Evolutionary conservation across 2,329 filamentous ascomycete genomes (phyloP).

Genomic region (Ophiostoma perfectum): DNA sequence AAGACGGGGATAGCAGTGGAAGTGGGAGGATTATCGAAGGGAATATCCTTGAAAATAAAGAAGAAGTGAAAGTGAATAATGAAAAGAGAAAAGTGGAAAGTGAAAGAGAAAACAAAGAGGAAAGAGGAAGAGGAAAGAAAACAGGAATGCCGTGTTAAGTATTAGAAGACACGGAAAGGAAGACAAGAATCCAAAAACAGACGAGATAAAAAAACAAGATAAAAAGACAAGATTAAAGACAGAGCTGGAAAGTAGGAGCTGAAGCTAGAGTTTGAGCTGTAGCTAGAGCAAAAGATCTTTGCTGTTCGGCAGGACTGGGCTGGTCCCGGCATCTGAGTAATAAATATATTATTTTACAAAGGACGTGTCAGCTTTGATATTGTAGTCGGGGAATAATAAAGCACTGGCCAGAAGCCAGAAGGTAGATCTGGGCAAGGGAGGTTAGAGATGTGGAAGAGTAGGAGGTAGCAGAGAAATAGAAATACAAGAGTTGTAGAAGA

Average conservation of each 20-base stretch:
- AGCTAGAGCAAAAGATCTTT: neutral
- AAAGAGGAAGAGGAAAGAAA: slow-evolving; percentile 8
- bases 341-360: slow-evolving; percentile 19
- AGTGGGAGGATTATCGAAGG: neutral
- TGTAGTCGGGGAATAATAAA: slow-evolving; percentile 23
- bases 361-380: slow-evolving; percentile 28
- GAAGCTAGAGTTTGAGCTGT: neutral
- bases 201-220: neutral
- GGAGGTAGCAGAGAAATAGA: neutral
- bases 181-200: neutral
- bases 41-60: neutral
- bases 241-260: neutral
- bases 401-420: neutral
- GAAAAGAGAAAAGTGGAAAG: slow-evolving; percentile 10
- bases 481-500: neutral
- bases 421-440: slow-evolving; percentile 12
- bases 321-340: slow-evolving; percentile 26
- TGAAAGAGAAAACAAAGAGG: neutral
- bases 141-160: neutral
- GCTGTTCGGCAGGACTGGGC: slow-evolving; percentile 6
- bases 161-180: neutral
- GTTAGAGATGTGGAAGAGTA: neutral
- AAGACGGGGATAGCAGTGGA: slow-evolving; percentile 19
- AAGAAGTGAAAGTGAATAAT: neutral
- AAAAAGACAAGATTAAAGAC: neutral